Percentiles rank a stretch among this genome's conserved stretches.
These are phyloP conservation scores for Mycena alexandri DNA, from an alignment of 768 basidiomycete species.

Conservation along the genomic window DNA sequence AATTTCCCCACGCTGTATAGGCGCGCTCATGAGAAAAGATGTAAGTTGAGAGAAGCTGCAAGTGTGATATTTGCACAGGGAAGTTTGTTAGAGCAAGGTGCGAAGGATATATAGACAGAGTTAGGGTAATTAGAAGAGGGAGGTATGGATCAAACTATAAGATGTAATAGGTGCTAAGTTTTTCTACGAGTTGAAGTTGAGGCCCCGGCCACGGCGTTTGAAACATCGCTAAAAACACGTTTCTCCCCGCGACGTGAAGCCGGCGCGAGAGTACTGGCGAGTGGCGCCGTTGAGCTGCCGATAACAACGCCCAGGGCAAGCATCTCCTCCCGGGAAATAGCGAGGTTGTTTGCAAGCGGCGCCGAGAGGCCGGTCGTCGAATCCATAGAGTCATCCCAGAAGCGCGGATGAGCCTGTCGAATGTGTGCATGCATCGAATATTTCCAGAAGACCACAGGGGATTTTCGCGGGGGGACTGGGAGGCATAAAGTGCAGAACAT, in stretches of 20 bases:
- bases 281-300: neutral
- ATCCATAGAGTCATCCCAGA: slow-evolving; percentile 7
- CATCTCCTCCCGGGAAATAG: slow-evolving; percentile 7
- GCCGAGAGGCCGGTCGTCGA: neutral
- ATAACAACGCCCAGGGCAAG: neutral
- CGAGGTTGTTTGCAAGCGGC: too few species aligned
- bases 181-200: neutral
- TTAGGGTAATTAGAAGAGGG: too few species aligned
- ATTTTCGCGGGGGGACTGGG: neutral
- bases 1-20: too few species aligned
- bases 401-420: neutral
- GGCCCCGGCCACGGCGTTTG: neutral
- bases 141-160: too few species aligned
- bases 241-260: neutral
- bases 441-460: slow-evolving; percentile 10
- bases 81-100: too few species aligned
- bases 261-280: neutral
- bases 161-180: too few species aligned
- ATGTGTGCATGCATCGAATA: slow-evolving; percentile 8
- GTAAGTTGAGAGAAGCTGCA: too few species aligned
- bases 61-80: too few species aligned
- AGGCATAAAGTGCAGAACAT: too few species aligned
- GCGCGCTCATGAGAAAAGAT: too few species aligned
- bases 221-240: neutral
- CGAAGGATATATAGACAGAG: too few species aligned